Evolutionary conservation across 2,329 filamentous ascomycete species (phyloP).

Genomic region (Ascochyta pisi): DNA sequence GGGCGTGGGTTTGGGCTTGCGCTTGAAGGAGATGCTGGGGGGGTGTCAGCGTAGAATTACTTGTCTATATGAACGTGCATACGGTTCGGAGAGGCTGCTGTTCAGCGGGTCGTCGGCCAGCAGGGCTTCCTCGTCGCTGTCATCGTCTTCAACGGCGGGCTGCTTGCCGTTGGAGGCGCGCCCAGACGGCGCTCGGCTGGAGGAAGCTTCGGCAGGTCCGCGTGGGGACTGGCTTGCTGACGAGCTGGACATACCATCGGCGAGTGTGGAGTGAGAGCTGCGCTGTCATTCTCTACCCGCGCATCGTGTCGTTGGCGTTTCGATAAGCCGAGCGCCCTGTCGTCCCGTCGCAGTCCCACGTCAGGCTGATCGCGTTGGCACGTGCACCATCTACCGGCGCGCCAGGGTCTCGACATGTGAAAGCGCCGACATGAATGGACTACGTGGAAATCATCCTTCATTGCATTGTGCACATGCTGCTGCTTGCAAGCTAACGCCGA

Average conservation of each 20-base stretch:
- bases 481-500: background rate
- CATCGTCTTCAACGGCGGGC: conserved; percentile 48
- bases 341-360: conserved; percentile 8
- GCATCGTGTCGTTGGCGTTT: conserved; percentile 25
- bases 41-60: background rate
- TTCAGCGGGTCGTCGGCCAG: conserved; percentile 65
- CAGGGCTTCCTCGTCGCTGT: conserved; percentile 57
- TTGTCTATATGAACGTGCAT: conserved; percentile 4
- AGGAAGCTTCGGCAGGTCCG: conserved; percentile 54
- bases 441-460: background rate
- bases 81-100: conserved; percentile 56
- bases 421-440: background rate
- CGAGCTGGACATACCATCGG: conserved; percentile 50
- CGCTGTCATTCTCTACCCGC: conserved; percentile 32
- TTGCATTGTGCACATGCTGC: background rate
- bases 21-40: conserved; percentile 72
- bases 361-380: conserved; percentile 27
- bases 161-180: conserved; percentile 46
- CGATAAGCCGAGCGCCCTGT: conserved; percentile 10
- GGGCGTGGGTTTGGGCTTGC: conserved; percentile 62
- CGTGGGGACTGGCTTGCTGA: conserved; percentile 42
- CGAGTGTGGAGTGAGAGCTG: conserved; percentile 33
- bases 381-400: conserved; percentile 14
- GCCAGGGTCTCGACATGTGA: conserved; percentile 15
- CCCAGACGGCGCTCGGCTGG: conserved; percentile 37